Base-by-base conservation (phyloP, 495 filamentous ascomycete genomes). In the Immersiella caudata region DNA sequence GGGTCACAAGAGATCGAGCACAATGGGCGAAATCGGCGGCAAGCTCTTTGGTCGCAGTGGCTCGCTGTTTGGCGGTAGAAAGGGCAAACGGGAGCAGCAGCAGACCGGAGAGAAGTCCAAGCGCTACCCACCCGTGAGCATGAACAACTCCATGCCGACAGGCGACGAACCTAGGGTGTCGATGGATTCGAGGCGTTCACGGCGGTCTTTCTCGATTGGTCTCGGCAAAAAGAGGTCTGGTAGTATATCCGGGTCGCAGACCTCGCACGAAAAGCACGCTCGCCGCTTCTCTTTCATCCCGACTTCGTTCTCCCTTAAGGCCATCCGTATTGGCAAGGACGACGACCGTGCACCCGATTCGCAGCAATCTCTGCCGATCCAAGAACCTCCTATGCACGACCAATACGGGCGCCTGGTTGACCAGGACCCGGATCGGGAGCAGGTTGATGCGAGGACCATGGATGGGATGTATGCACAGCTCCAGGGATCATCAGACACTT, bases 1-100 rank as follows among this genome's bases (percentile, higher is more conserved):
- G 78, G 88, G 90, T n/a, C 94, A 97, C 81, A 94, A 93, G 79
- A 85, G 94, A 68, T 96, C 94, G 1, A 97, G 89, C 77, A 97
- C 94, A 4, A 88, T 97, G 71, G 90, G 92, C 40, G 89, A 92
- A 65, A 86, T 94, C 65, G 81, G 88, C 27, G 90, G 90, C 71
- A 92, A 90, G 75, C 79, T 96, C 16, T 91, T 97, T 76, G 87
- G 91, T 65, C 88, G 93, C 46, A 90, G 89, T 64, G 88, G 88
- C 18, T 94, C 91, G 7, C 82, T 96, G 46, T 93, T 96, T 74
- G 88, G 90, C 20, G 85, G 84, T 40, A 79, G 79, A 52, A 82
- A 80, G 58, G 78, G 79, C 35, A 82, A 81, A 71, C 79, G 78
- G 24, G 74, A 79, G 62, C 81, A 82, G 67, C 78, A 73, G 60